Conservation (phyloP, 2,329 filamentous ascomycete genomes). For the Lachnellula arida region DNA sequence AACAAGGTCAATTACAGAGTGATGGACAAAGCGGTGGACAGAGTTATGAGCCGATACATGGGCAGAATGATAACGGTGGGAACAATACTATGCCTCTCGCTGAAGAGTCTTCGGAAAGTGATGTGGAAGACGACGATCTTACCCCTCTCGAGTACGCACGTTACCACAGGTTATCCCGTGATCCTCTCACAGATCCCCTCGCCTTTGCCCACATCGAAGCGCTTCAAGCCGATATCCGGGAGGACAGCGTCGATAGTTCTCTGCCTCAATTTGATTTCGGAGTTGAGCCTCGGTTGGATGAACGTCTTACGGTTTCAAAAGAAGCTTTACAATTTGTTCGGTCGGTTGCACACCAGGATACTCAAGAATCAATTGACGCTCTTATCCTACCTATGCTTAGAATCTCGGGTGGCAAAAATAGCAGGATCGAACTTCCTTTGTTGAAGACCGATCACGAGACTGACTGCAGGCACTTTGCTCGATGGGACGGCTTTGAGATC, state of each 20-base stretch:
- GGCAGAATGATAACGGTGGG: not conserved
- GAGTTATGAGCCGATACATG: not conserved
- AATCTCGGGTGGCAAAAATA: not conserved
- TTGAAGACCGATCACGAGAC: constrained; percentile 26
- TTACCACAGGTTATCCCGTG: constrained; percentile 21
- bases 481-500: constrained; percentile 25
- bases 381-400: constrained; percentile 9
- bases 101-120: not conserved
- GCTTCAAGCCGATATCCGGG: constrained; percentile 5
- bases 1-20: not conserved
- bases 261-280: constrained; percentile 19
- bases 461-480: constrained; percentile 25
- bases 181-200: constrained; percentile 18
- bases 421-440: constrained; percentile 27
- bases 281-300: constrained; percentile 15
- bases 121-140: constrained; percentile 17
- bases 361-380: constrained; percentile 9
- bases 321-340: constrained; percentile 22
- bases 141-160: constrained; percentile 29
- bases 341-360: constrained; percentile 12
- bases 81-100: not conserved
- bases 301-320: constrained; percentile 22
- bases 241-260: constrained; percentile 4
- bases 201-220: constrained; percentile 14
- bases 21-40: not conserved